Conservation (phyloP, 2,329 filamentous ascomycete genomes). For the Trichophyton equinum region DNA sequence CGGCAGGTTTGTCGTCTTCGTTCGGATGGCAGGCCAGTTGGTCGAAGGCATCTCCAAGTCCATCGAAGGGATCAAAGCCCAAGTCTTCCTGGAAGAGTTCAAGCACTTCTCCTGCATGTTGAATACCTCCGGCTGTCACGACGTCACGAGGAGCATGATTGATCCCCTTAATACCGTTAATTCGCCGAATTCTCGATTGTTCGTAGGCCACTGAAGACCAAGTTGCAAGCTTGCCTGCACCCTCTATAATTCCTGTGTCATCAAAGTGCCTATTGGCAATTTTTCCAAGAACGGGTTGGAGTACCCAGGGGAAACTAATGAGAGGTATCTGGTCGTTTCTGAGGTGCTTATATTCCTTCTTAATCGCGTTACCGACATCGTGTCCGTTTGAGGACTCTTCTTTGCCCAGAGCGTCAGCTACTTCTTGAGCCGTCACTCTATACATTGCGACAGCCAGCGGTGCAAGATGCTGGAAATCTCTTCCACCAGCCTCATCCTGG, state of each 20-base stretch:
- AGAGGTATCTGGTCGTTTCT: conserved; percentile 49
- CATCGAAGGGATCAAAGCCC: conserved; percentile 8
- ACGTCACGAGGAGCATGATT: conserved; percentile 14
- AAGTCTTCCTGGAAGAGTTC: conserved; percentile 18
- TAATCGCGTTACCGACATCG: conserved; percentile 8
- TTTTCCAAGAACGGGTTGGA: conserved; percentile 56
- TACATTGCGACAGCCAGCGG: conserved; percentile 83
- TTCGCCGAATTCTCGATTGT: conserved; percentile 4
- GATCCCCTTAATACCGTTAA: not conserved
- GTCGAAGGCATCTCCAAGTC: conserved; percentile 8
- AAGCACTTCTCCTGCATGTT: conserved; percentile 25
- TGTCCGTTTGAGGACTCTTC: conserved; percentile 8
- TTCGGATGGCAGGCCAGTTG: not conserved
- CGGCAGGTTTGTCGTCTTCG: not conserved
- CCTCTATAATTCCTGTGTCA: conserved; percentile 10
- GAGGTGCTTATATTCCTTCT: conserved; percentile 17
- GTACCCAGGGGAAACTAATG: conserved; percentile 91
- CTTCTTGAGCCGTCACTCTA: conserved; percentile 60
- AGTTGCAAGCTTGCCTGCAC: not conserved
- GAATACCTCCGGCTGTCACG: conserved; percentile 23
- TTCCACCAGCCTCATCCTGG: conserved; percentile 50
- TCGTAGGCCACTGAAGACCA: conserved; percentile 2
- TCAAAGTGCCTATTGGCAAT: conserved; percentile 45
- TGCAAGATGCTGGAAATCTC: conserved; percentile 47
- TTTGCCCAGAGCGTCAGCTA: conserved; percentile 46